These are phyloP conservation scores for Spiromastix sp. DNA, from an alignment of 2,329 filamentous ascomycete genomes.

Conservation along the genomic window DNA sequence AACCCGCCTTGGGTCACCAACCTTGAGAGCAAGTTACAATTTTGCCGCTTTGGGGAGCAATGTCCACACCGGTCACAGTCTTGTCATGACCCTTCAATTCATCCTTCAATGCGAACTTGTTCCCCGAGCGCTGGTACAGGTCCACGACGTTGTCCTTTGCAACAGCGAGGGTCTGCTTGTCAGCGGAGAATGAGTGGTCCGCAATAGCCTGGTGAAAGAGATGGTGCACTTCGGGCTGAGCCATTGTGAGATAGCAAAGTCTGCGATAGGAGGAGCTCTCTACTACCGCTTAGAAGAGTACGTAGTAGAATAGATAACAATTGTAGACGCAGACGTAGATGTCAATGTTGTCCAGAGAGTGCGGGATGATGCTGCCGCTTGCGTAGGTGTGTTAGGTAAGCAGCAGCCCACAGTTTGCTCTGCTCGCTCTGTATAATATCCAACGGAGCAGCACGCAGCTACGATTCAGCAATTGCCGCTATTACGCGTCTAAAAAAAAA, in stretches of 20 bases:
- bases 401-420: too few relatives aligned
- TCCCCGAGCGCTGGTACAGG: constrained; percentile 67
- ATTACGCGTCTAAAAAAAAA: too few relatives aligned
- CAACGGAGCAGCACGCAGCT: too few relatives aligned
- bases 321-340: neutral
- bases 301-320: neutral
- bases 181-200: constrained; percentile 95
- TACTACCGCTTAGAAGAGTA: constrained; percentile 61
- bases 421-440: too few relatives aligned
- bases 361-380: too few relatives aligned
- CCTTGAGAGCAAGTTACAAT: constrained; percentile 98
- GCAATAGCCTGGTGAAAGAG: constrained; percentile 94
- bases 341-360: neutral
- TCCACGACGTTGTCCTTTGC: constrained; percentile 84
- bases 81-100: constrained; percentile 96
- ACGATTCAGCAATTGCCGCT: too few relatives aligned
- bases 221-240: constrained; percentile 82
- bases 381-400: too few relatives aligned
- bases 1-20: constrained; percentile 32
- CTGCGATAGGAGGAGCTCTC: constrained; percentile 91
- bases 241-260: constrained; percentile 48
- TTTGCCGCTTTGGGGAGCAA: constrained; percentile 78
- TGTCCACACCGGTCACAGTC: constrained; percentile 90
- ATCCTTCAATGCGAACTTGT: constrained; percentile 72
- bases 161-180: constrained; percentile 79